Percentiles rank a stretch among this genome's conserved stretches.
These are phyloP conservation scores for Leishmania arabica DNA, from an alignment of 208 protist genomes.

Conservation along the genomic window DNA sequence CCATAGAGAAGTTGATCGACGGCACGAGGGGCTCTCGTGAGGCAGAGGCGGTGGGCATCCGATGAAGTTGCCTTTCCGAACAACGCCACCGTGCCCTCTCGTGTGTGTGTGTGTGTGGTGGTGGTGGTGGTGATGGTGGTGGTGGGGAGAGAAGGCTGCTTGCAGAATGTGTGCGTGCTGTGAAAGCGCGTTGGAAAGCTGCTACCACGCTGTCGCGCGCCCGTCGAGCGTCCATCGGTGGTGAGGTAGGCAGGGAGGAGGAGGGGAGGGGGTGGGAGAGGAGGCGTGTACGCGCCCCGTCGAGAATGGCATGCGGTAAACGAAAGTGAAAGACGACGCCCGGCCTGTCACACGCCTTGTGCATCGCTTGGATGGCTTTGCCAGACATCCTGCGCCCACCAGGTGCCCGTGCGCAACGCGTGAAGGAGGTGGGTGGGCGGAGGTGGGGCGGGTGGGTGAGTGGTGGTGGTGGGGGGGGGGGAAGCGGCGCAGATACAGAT, in stretches of 20 bases:
- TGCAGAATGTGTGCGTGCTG: background rate
- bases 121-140: background rate
- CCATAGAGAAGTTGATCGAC: constrained; percentile 96
- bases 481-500: background rate
- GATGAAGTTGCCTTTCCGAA: background rate
- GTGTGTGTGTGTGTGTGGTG: background rate
- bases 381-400: background rate
- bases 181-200: background rate
- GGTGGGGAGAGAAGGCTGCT: background rate
- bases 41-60: constrained; percentile 29
- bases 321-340: background rate
- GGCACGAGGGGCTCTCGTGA: constrained; percentile 77
- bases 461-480: background rate
- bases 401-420: background rate
- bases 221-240: background rate
- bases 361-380: background rate
- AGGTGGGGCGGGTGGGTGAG: background rate
- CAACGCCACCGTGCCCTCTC: background rate
- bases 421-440: background rate
- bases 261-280: background rate
- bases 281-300: background rate
- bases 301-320: background rate
- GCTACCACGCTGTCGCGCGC: background rate
- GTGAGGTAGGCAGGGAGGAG: background rate
- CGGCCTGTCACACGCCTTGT: background rate